Evolutionary conservation across 169 alveolate genomes (phyloP), one percentile per base, ranked within the genome.

Genomic region (Plasmodium relictum): DNA sequence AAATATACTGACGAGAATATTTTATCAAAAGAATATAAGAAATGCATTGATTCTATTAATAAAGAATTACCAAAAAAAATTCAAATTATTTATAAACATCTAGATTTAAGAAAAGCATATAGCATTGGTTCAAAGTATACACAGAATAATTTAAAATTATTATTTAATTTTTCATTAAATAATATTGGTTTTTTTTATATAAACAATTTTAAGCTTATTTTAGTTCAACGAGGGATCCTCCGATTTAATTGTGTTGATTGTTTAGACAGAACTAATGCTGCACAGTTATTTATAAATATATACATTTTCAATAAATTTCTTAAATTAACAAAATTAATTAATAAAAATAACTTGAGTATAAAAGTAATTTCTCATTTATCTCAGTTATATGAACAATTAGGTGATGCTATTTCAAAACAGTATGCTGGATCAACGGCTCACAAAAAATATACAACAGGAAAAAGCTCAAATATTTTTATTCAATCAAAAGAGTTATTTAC

Each of bases 171-270:
- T 24, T 73, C 87, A 5, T 41, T 70, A 7, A 16, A 61, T 50
- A 65, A 88, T 42, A 72, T 89, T 1, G 94, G 93, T 0, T 65
- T 41, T 56, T 76, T 91, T 68, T 91, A 88, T 66, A 42, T 56
- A 37, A 31, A 71, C 3, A 39, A 65, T 42, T 20, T 52, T 4
- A 39, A 70, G 0, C 52, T 78, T 45, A 6, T 88, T 0, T 56
- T 52, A n/a, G 37, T 93, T 18, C 99, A 98, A 90, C 69, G 88
- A 68, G 99, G 99, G 0, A 95, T 96, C 20, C 91, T 97, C 41
- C 96, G 99, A 66, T 96, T 98, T 50, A 98, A 98, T 93, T 98
- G 99, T 88, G 96, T 98, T 88, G 99, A 98, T 92, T 98, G 99
- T 65, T 91, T 98, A 24, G 99, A 98, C 86, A 95, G 99, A 71